Conservation (phyloP, 768 basidiomycete genomes). For the Phallus indusiatus region DNA sequence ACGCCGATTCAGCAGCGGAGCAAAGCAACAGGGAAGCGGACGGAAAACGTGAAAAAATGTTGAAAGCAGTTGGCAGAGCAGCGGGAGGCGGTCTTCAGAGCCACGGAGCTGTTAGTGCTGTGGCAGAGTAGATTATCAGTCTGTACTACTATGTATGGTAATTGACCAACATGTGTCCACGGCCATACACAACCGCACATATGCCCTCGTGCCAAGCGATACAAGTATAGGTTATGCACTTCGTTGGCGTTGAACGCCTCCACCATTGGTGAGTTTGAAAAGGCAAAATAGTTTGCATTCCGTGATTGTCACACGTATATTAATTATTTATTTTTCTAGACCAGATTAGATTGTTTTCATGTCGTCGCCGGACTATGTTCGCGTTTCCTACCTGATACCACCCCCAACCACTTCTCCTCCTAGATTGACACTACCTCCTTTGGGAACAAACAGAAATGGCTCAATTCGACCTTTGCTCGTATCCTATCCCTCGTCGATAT, state of each 20-base stretch:
- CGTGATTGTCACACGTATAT: neutral
- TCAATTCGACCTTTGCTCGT: slow-evolving; percentile 60
- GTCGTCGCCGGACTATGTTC: slow-evolving; percentile 12
- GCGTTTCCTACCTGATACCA: slow-evolving; percentile 86
- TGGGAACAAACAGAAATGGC: slow-evolving; percentile 55
- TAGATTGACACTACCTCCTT: slow-evolving; percentile 60
- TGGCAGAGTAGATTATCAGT: too few species aligned
- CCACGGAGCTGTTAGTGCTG: too few species aligned
- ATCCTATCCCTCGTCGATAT: slow-evolving; percentile 18
- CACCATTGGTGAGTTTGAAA: neutral
- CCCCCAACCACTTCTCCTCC: slow-evolving; percentile 54
- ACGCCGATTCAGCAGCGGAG: slow-evolving; percentile 15
- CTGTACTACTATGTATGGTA: too few species aligned
- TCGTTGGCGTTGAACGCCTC: neutral
- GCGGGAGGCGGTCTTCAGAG: slow-evolving; percentile 10
- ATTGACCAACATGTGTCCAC: neutral
- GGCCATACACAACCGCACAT: neutral
- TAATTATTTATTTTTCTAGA: neutral
- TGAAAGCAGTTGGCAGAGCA: slow-evolving; percentile 12
- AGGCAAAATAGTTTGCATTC: neutral
- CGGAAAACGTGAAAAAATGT: slow-evolving; percentile 9
- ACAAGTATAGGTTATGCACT: neutral
- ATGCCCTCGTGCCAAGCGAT: neutral
- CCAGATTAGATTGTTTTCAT: neutral
- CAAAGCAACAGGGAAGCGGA: slow-evolving; percentile 10